phyloP scores from a whole-genome alignment of 2,329 filamentous ascomycete genomes.

The Aspergillus versicolor region DNA sequence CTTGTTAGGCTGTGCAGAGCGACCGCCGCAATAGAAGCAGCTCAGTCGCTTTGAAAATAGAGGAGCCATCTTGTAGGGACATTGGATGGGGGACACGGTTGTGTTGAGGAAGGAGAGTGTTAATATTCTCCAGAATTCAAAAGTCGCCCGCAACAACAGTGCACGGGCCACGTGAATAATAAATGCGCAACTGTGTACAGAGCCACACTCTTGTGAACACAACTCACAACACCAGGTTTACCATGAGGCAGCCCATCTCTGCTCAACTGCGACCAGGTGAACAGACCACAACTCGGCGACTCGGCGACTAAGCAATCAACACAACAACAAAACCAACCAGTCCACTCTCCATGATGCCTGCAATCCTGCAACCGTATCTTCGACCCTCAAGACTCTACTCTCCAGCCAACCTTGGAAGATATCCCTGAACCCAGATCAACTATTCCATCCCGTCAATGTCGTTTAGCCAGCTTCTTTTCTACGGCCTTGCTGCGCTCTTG shows the following conservation, averaged over 20 bases:
- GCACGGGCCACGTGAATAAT: constrained; percentile 26
- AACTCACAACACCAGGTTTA: not conserved
- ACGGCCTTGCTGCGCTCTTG: not conserved
- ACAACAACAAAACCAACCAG: not conserved
- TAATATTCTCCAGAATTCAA: constrained; percentile 18
- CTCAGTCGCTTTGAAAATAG: constrained; percentile 51
- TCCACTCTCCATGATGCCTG: not conserved
- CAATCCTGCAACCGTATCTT: not conserved
- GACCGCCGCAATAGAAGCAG: constrained; percentile 83
- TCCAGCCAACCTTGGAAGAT: not conserved
- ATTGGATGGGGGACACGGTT: not conserved
- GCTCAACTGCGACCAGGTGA: not conserved
- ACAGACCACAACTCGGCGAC: not conserved
- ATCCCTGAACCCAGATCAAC: not conserved
- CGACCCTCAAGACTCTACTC: not conserved
- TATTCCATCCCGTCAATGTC: not conserved
- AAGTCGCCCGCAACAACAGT: constrained; percentile 21
- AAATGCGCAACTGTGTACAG: not conserved
- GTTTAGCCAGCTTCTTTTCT: not conserved
- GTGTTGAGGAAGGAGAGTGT: constrained; percentile 22
- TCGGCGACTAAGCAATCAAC: not conserved
- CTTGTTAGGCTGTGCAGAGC: constrained; percentile 61
- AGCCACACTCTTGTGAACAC: not conserved
- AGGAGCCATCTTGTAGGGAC: constrained; percentile 36
- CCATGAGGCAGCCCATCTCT: not conserved